phyloP scores from a whole-genome alignment of 2,329 filamentous ascomycete species.

The Botrytis cinerea region DNA sequence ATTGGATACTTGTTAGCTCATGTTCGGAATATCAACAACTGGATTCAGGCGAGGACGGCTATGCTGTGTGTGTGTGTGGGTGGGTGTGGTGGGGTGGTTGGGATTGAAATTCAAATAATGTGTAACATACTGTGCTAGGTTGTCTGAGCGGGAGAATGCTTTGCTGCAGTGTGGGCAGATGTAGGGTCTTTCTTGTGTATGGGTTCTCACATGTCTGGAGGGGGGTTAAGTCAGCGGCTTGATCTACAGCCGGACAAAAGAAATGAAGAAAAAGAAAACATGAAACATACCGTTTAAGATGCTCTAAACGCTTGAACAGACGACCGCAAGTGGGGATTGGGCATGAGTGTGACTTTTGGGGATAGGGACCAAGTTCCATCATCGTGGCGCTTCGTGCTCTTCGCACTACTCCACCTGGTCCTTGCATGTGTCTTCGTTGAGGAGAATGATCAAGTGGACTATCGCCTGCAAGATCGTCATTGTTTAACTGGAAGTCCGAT shows the following conservation, averaged over 20 bases:
- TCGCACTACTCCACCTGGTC: slow-evolving; percentile 76
- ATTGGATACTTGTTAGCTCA: slow-evolving; percentile 34
- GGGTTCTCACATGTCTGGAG: slow-evolving; percentile 91
- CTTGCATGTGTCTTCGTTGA: slow-evolving; percentile 67
- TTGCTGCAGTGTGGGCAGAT: slow-evolving; percentile 98
- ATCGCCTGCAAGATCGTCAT: slow-evolving; percentile 61
- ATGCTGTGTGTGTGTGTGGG: slow-evolving; percentile 28
- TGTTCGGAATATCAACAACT: slow-evolving; percentile 24
- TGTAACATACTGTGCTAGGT: slow-evolving; percentile 85
- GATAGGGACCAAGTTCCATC: slow-evolving; percentile 95
- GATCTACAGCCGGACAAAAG: slow-evolving; percentile 36
- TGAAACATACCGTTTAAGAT: slow-evolving; percentile 88
- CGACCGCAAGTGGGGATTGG: slow-evolving; percentile 98
- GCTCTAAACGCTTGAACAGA: slow-evolving; percentile 97
- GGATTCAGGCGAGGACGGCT: slow-evolving; percentile 42
- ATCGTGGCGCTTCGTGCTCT: slow-evolving; percentile 92
- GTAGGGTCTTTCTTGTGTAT: slow-evolving; percentile 98
- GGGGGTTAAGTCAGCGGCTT: slow-evolving; percentile 52
- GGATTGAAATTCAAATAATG: slow-evolving; percentile 25
- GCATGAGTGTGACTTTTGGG: slow-evolving; percentile 97
- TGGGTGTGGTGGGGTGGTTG: slow-evolving; percentile 24
- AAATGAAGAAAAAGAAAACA: slow-evolving; percentile 44
- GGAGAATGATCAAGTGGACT: slow-evolving; percentile 61
- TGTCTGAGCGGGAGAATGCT: slow-evolving; percentile 97
- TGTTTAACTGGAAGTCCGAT: slow-evolving; percentile 68